Evolutionary conservation across 352 stramenopile species (phyloP), one percentile per base, ranked within the genome.

Genomic region (Pythium phragmiticola): DNA sequence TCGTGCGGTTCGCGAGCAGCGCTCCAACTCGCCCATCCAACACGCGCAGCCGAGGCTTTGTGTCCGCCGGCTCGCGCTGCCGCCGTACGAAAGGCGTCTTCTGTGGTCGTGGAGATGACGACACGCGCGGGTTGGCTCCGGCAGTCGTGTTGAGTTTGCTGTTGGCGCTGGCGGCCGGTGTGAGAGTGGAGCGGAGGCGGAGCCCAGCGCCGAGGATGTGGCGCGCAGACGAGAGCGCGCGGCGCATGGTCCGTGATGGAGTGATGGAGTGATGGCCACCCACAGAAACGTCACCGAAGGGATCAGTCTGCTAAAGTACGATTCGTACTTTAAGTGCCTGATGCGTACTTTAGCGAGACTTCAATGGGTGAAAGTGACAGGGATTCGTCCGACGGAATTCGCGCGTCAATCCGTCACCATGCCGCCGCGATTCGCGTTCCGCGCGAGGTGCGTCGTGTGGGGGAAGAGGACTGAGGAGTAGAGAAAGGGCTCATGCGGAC

Each of bases 1-100:
- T 37, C 11, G 75, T 78, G 21, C 68, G 65, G 13, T 56, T 48
- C 23, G 62, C 63, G 45, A 90, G 64, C 54, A 92, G 68, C 55
- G 73, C 45, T 7, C 51, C 60, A 8, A 89, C 39, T 43, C 70
- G 60, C 37, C 58, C 55, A 55, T 92, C 69, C 12, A 62, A 57
- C 33, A 77, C 45, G 26, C 73, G 70, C 19, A 77, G 26, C 5
- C 60, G 59, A 7, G 53, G 45, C 34, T 52, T 49, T 52, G 43
- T 0, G 5, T 16, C 4, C 3, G n/a, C 37, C 7, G 51, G 51
- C n/a, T 14, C 51, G 51, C 51, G 51, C 8, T 42, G 41, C 41
- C 54, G 54, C 19, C 54, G 49, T 16, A 43, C 49, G 49, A 56
- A 41, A 17, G 49, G 13, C 19, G n/a, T 17, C 46, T 52, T 52